These are phyloP conservation scores for Fusarium nelsonii DNA, from an alignment of 2,329 filamentous ascomycete genomes.

Conservation along the genomic window DNA sequence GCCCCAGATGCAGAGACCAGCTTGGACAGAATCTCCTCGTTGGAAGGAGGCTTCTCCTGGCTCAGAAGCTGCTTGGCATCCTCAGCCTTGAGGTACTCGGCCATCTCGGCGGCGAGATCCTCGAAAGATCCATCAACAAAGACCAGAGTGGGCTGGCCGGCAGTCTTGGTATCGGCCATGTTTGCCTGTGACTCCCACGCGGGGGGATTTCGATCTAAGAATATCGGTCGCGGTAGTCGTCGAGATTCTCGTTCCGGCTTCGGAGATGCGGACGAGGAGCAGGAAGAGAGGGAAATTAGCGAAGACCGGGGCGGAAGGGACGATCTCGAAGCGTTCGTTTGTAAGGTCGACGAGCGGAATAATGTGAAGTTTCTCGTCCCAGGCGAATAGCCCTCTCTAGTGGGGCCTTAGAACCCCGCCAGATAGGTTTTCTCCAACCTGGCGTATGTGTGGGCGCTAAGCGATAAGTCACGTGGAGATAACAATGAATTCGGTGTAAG, in stretches of 20 bases:
- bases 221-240: slow-evolving; percentile 39
- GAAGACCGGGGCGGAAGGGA: slow-evolving; percentile 35
- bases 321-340: slow-evolving; percentile 47
- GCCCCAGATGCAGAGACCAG: slow-evolving; percentile 82
- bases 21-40: slow-evolving; percentile 90
- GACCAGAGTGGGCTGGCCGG: slow-evolving; percentile 70
- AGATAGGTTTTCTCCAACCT: slow-evolving; percentile 51
- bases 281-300: slow-evolving; percentile 7
- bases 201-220: slow-evolving; percentile 33
- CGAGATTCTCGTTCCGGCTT: slow-evolving; percentile 36
- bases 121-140: slow-evolving; percentile 93
- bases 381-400: slow-evolving; percentile 56
- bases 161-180: slow-evolving; percentile 54
- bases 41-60: slow-evolving; percentile 72
- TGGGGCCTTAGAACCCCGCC: slow-evolving; percentile 55
- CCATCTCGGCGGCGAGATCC: slow-evolving; percentile 94
- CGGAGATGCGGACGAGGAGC: slow-evolving; percentile 31
- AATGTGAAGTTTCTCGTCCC: slow-evolving; percentile 50
- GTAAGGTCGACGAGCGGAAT: slow-evolving; percentile 49
- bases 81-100: slow-evolving; percentile 89
- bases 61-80: slow-evolving; percentile 82
- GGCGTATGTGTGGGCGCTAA: slow-evolving; percentile 58
- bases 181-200: slow-evolving; percentile 39
- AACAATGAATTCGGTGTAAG: slow-evolving; percentile 13
- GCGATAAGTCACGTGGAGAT: slow-evolving; percentile 54